These are phyloP conservation scores for Chloris gayana DNA, from an alignment of 176 grass and related monocot genomes.

Conservation along the genomic window DNA sequence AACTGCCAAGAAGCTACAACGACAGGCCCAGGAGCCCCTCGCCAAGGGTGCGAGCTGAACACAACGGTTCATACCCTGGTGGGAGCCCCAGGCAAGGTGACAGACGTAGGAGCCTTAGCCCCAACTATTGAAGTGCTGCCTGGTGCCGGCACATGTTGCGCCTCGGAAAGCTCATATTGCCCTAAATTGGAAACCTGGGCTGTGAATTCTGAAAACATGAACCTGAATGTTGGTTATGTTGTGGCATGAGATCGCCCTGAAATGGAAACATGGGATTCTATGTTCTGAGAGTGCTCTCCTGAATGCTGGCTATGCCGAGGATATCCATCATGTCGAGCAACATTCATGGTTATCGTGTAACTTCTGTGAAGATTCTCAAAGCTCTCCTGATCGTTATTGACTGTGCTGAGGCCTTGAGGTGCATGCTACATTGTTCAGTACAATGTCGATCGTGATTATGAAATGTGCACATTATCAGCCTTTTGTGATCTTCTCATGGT, in stretches of 20 bases:
- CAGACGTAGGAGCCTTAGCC: conserved; percentile 46
- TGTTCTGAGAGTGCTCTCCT: neutral
- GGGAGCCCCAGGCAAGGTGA: conserved; percentile 16
- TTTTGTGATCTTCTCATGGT: neutral
- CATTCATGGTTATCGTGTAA: neutral
- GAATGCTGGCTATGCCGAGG: neutral
- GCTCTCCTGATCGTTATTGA: conserved; percentile 1
- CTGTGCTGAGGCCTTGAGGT: neutral
- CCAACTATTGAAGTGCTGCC: conserved; percentile 27
- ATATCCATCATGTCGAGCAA: neutral
- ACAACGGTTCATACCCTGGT: conserved; percentile 38
- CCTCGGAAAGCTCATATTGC: conserved; percentile 38
- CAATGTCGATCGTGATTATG: neutral
- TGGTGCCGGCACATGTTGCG: neutral
- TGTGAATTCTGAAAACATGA: neutral
- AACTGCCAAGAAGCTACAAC: conserved; percentile 56
- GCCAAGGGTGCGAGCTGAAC: conserved; percentile 46
- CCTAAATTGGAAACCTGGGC: neutral
- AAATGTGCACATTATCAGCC: neutral
- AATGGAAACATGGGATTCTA: neutral
- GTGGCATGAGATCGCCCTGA: neutral
- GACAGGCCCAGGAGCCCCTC: conserved; percentile 43
- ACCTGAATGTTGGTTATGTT: neutral
- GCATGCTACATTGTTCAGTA: neutral
- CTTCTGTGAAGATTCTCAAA: neutral